phyloP scores from a whole-genome alignment of 306 rosid species.

The Pterocarpus santalinus region DNA sequence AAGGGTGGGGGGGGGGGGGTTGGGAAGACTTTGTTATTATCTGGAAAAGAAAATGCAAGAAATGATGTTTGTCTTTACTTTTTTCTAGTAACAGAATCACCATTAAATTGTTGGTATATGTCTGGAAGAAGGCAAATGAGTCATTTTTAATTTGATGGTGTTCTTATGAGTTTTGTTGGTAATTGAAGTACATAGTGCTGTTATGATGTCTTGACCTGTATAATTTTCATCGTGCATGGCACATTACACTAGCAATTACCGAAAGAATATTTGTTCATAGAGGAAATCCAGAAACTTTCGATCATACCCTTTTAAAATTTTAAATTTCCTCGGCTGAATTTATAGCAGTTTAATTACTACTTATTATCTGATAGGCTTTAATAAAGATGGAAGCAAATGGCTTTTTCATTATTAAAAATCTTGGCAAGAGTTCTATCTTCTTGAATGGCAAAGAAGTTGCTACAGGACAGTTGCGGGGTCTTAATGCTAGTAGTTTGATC shows the following conservation, averaged over 20 bases:
- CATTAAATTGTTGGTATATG: slow-evolving; percentile 25
- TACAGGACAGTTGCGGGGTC: slow-evolving; percentile 59
- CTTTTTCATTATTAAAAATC: slow-evolving; percentile 72
- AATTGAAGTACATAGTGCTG: slow-evolving; percentile 19
- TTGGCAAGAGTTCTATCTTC: slow-evolving; percentile 75
- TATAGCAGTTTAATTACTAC: background rate
- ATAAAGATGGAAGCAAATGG: slow-evolving; percentile 83
- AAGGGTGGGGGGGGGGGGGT: background rate
- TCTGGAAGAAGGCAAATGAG: slow-evolving; percentile 31
- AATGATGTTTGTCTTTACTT: background rate
- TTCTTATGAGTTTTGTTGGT: slow-evolving; percentile 20
- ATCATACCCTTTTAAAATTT: slow-evolving; percentile 6
- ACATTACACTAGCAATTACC: slow-evolving; percentile 11
- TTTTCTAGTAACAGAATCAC: slow-evolving; percentile 14
- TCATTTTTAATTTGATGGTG: slow-evolving; percentile 9
- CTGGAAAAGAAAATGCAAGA: slow-evolving; percentile 23
- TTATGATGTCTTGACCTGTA: slow-evolving; percentile 16
- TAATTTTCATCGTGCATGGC: slow-evolving; percentile 33
- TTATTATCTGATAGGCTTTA: slow-evolving; percentile 62
- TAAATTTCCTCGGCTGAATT: slow-evolving; percentile 38
- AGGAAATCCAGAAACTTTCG: slow-evolving; percentile 22
- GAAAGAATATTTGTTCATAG: slow-evolving; percentile 9
- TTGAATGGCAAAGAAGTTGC: slow-evolving; percentile 80
- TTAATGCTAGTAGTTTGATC: slow-evolving; percentile 66
- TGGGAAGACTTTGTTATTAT: slow-evolving; percentile 6